A percentile compares a stretch with the other conserved stretches of the same genome.
These are phyloP conservation scores for Mycena capillaripes DNA, from an alignment of 768 basidiomycete species.

Conservation along the genomic window DNA sequence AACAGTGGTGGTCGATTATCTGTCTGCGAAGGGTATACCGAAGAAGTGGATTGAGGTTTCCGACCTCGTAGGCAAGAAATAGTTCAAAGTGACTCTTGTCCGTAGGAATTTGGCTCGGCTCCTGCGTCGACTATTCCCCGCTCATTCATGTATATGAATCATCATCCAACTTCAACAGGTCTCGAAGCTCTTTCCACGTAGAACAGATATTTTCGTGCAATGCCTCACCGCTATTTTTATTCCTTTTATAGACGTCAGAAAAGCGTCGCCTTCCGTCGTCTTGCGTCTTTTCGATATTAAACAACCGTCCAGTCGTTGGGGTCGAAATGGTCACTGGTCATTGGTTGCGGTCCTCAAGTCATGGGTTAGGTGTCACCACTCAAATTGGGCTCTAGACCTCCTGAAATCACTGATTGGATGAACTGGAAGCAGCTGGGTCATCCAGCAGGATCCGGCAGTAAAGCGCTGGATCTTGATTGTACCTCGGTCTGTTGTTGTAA, in stretches of 20 bases:
- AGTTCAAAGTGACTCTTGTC: not conserved
- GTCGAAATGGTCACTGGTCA: not conserved
- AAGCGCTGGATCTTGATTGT: not conserved
- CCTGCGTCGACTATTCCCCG: not conserved
- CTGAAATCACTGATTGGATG: constrained; percentile 14
- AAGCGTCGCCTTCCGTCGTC: not conserved
- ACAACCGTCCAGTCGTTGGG: not conserved
- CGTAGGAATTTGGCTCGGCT: not conserved
- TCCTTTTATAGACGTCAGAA: not conserved
- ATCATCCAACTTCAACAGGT: not conserved
- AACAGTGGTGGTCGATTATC: constrained; percentile 73
- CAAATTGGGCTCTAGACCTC: not conserved
- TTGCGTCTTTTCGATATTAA: not conserved
- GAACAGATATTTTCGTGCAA: not conserved
- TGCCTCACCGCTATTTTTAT: constrained; percentile 4
- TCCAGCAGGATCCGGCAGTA: not conserved
- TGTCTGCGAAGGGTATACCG: constrained; percentile 80
- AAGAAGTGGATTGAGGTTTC: constrained; percentile 81
- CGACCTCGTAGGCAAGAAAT: constrained; percentile 25
- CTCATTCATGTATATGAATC: not conserved
- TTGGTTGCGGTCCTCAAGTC: constrained; percentile 7
- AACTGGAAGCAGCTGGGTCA: not conserved
- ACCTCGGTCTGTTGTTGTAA: not conserved
- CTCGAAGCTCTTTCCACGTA: not conserved
- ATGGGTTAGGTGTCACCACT: not conserved